Evolutionary conservation across 2,329 filamentous ascomycete species (phyloP).

Genomic region (Zymoseptoria passerinii): DNA sequence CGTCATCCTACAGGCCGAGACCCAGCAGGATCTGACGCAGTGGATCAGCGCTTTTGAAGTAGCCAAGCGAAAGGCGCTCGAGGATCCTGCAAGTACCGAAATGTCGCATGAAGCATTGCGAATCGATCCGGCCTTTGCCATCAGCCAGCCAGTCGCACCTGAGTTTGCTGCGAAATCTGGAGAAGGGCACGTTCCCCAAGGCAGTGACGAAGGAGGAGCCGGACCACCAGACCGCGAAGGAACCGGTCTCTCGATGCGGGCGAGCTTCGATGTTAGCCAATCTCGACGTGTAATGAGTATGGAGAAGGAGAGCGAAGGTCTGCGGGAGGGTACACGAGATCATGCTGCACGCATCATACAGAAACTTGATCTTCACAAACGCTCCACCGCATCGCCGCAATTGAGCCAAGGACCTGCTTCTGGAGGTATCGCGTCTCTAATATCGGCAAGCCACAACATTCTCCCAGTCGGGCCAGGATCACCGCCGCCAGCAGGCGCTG

Average conservation of each 20-base stretch:
- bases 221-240: conserved; percentile 49
- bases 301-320: conserved; percentile 31
- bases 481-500: conserved; percentile 27
- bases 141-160: conserved; percentile 76
- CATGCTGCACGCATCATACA: conserved; percentile 85
- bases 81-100: conserved; percentile 54
- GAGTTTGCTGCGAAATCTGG: conserved; percentile 79
- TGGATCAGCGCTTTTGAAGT: conserved; percentile 93
- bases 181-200: conserved; percentile 53
- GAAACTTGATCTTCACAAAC: conserved; percentile 82
- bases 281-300: conserved; percentile 38
- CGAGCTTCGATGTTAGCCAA: conserved; percentile 63
- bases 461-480: conserved; percentile 54
- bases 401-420: conserved; percentile 27
- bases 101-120: conserved; percentile 34
- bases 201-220: conserved; percentile 54
- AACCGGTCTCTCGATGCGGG: conserved; percentile 41
- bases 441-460: conserved; percentile 74
- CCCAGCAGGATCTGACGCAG: conserved; percentile 80
- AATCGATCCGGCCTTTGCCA: conserved; percentile 74
- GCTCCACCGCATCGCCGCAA: conserved; percentile 48
- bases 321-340: conserved; percentile 59
- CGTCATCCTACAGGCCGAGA: conserved; percentile 84
- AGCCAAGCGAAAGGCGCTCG: conserved; percentile 84
- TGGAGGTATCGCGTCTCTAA: conserved; percentile 72